Evolutionary conservation across 2,329 filamentous ascomycete genomes (phyloP), one percentile per base, ranked within the genome.

Genomic region (Triangularia setosa): DNA sequence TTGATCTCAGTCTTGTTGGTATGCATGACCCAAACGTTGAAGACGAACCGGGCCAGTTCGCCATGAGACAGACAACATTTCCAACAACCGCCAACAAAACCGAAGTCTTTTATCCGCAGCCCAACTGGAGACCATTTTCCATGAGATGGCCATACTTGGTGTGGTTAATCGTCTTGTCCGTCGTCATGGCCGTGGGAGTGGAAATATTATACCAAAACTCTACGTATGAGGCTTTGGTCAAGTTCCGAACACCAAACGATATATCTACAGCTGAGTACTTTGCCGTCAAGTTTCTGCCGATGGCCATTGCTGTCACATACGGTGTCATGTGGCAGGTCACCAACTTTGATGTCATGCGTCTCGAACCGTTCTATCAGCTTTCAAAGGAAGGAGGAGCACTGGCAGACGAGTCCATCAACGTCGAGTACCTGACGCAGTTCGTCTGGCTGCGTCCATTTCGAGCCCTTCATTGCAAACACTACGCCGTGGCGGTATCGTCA

Each of bases 341-440:
- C 40, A 87, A 89, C 73, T 86, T 87, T 65, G 87, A 89, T 69
- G 85, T 90, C 2, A 86, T 84, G 71, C 82, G 87, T n/a, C 75
- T 89, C 27, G 87, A 90, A 72, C 84, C 87, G 0, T 90, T 85
- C 69, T 87, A 88, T 68, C 87, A 90, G 72, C 78, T 90, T 58
- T 88, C 86, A 2, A 85, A 81, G 67, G 78, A 81, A 2, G 81
- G 80, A 2, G 87, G 87, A 14, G 86, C 87, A 0, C 75, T 87
- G 21, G 87, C 87, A 0, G 83, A 83, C 44, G 84, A 87, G 72
- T 90, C 87, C 0, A 83, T 92, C 71, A 92, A 91, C 67, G 88
- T 90, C 66, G 88, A 91, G 73, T 92, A 92, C 65, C 81, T 90
- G 54, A 91, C 89, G 4, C 83, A 86, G 69, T 84, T 89, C 76